Conservation (phyloP, 192 early-diverging fungal species). For the Coemansia aciculifera region DNA sequence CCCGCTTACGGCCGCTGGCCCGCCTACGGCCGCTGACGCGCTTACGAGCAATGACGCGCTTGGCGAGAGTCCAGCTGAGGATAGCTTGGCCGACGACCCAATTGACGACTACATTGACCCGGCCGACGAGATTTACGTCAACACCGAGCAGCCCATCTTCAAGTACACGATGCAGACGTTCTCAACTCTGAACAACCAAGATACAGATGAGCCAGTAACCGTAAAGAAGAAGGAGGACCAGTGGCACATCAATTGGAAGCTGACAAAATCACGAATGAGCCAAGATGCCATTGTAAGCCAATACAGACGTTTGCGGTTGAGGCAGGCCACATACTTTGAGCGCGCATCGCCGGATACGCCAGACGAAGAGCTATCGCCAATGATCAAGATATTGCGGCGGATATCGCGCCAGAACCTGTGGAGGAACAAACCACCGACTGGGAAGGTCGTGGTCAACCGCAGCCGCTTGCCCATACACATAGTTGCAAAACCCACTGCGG, state of each 20-base stretch:
- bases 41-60: conserved; percentile 4
- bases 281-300: conserved; percentile 5
- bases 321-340: conserved; percentile 52
- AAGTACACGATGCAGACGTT: conserved; percentile 44
- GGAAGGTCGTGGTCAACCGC: conserved; percentile 40
- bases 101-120: conserved; percentile 27
- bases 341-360: conserved; percentile 43
- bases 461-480: conserved; percentile 16
- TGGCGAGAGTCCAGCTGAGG: conserved; percentile 1
- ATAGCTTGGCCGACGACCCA: conserved; percentile 7
- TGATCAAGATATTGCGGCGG: conserved; percentile 40
- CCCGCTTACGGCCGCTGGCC: conserved; percentile 14
- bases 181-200: conserved; percentile 48
- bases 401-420: conserved; percentile 46
- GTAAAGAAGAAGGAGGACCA: conserved; percentile 34
- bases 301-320: conserved; percentile 32
- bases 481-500: background rate
- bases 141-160: conserved; percentile 31
- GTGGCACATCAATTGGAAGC: conserved; percentile 42
- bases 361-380: conserved; percentile 39
- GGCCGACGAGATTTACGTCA: conserved; percentile 45
- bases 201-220: conserved; percentile 35
- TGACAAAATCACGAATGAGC: conserved; percentile 21
- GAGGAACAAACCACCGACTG: conserved; percentile 33
- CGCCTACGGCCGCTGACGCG: conserved; percentile 17